Conservation (phyloP, 2,329 filamentous ascomycete genomes). For the Sordariomycetes sp. region DNA sequence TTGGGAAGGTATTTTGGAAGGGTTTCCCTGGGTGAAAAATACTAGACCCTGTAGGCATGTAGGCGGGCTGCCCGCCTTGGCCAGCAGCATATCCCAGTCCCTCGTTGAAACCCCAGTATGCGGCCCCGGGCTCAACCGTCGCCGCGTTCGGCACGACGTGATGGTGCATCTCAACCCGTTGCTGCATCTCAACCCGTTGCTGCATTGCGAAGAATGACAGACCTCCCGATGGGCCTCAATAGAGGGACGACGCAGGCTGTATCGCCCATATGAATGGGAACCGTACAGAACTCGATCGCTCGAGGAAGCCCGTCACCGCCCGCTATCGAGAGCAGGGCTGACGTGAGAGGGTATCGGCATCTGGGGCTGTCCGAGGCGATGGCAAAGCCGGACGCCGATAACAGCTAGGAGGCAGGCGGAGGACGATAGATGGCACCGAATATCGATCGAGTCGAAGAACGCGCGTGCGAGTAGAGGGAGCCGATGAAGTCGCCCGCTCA, state of each 20-base stretch:
- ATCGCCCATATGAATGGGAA: not conserved
- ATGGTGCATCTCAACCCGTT: constrained; percentile 40
- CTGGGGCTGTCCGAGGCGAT: constrained; percentile 11
- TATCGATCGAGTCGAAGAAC: not conserved
- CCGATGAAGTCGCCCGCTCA: not conserved
- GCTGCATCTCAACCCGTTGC: constrained; percentile 40
- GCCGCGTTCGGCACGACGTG: constrained; percentile 33
- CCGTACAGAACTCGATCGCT: constrained; percentile 12
- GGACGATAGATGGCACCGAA: not conserved
- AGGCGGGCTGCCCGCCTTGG: constrained; percentile 8
- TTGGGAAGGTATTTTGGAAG: constrained; percentile 21
- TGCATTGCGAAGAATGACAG: constrained; percentile 27
- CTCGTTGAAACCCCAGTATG: not conserved
- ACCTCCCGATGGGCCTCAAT: constrained; percentile 5
- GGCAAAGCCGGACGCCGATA: not conserved
- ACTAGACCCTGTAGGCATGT: constrained; percentile 7
- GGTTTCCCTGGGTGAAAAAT: constrained; percentile 9
- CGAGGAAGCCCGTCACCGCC: constrained; percentile 26
- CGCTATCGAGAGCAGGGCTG: constrained; percentile 30
- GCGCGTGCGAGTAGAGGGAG: not conserved
- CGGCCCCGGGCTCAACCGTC: constrained; percentile 11
- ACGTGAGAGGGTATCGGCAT: constrained; percentile 25
- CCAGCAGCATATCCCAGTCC: not conserved
- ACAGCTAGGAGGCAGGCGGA: not conserved
- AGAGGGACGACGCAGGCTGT: not conserved